Evolutionary conservation across 352 stramenopile species (phyloP).

Genomic region (Phytophthora idaei): DNA sequence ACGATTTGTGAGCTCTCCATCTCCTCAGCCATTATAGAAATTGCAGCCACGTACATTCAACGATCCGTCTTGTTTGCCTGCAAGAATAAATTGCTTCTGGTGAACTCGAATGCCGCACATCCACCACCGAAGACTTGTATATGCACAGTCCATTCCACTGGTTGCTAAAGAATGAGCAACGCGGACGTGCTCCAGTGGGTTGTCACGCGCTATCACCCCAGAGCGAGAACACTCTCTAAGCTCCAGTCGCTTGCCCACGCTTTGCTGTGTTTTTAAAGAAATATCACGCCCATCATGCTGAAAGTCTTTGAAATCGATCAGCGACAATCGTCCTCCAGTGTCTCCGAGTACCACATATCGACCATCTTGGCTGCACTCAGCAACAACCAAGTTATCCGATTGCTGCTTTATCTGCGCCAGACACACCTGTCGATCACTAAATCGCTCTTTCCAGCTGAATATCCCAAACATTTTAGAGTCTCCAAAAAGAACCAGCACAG

Average conservation of each 20-base stretch:
- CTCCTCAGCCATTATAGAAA: not conserved
- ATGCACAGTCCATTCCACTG: slow-evolving; percentile 6
- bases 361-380: slow-evolving; percentile 36
- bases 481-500: slow-evolving; percentile 44
- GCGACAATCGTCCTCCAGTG: slow-evolving; percentile 25
- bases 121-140: slow-evolving; percentile 43
- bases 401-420: slow-evolving; percentile 35
- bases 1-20: not conserved
- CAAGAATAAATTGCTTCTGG: slow-evolving; percentile 40
- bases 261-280: not conserved
- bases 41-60: slow-evolving; percentile 33
- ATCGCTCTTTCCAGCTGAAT: slow-evolving; percentile 62
- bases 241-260: slow-evolving; percentile 32
- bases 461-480: slow-evolving; percentile 35
- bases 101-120: slow-evolving; percentile 3
- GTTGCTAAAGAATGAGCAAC: slow-evolving; percentile 26
- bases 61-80: slow-evolving; percentile 43
- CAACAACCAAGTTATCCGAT: slow-evolving; percentile 13
- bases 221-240: slow-evolving; percentile 36
- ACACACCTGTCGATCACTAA: slow-evolving; percentile 55
- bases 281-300: slow-evolving; percentile 13
- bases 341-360: slow-evolving; percentile 42
- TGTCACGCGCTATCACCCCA: slow-evolving; percentile 40
- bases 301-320: slow-evolving; percentile 46
- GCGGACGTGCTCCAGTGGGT: slow-evolving; percentile 41